Conservation (phyloP, 1,284 basidiomycete species). For the Malassezia globosa region DNA sequence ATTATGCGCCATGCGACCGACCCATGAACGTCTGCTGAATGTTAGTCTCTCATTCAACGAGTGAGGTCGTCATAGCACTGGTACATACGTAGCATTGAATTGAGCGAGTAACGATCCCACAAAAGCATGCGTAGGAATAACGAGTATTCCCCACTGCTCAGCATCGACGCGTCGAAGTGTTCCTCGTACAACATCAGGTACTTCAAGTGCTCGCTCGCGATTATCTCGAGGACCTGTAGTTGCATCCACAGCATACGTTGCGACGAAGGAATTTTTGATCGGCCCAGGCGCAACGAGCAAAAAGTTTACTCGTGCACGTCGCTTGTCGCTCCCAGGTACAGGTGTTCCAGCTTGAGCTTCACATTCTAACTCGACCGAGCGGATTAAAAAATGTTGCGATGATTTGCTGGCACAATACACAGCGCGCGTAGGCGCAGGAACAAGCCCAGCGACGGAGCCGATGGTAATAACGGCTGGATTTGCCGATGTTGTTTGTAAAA, state of each 20-base stretch:
- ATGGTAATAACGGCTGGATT: slow-evolving; percentile 67
- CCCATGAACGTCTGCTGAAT: slow-evolving; percentile 1
- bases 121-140: slow-evolving; percentile 5
- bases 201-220: slow-evolving; percentile 7
- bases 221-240: slow-evolving; percentile 13
- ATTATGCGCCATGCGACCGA: slow-evolving; percentile 1
- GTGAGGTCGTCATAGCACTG: no score
- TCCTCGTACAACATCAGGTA: slow-evolving; percentile 6
- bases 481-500: slow-evolving; percentile 59
- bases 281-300: slow-evolving; percentile 38
- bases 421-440: slow-evolving; percentile 73
- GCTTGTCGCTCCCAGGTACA: slow-evolving; percentile 1
- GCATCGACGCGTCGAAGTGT: slow-evolving; percentile 6
- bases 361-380: slow-evolving; percentile 63
- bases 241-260: slow-evolving; percentile 13
- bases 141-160: slow-evolving; percentile 8
- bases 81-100: slow-evolving; percentile 11
- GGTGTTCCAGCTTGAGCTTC: slow-evolving; percentile 39
- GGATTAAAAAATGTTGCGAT: slow-evolving; percentile 65
- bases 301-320: slow-evolving; percentile 28
- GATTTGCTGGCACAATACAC: slow-evolving; percentile 76
- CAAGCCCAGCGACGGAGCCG: slow-evolving; percentile 65
- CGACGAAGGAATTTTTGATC: slow-evolving; percentile 34
- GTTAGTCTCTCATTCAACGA: background rate
- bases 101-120: slow-evolving; percentile 6